Evolutionary conservation across 345 rosid species (phyloP).

Genomic region (Fremontodendron californicum): DNA sequence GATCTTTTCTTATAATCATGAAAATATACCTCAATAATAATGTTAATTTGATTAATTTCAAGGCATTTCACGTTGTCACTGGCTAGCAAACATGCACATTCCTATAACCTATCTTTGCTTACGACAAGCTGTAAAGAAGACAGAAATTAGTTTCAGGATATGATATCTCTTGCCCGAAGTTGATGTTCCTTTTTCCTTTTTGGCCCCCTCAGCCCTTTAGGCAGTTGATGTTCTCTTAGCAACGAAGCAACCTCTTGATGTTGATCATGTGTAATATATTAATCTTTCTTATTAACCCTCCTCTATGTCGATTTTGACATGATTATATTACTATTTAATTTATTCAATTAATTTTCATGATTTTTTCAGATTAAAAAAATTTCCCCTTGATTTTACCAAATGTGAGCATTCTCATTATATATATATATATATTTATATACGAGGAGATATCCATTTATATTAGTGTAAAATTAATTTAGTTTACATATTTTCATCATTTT

Average conservation of each 20-base stretch:
- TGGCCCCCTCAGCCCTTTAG: not conserved
- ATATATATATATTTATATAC: no score
- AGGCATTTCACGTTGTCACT: not conserved
- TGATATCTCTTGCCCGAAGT: not conserved
- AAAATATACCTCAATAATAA: not conserved
- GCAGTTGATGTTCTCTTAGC: constrained; percentile 1
- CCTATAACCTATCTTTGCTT: not conserved
- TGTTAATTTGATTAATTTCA: not conserved
- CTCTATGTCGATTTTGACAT: not conserved
- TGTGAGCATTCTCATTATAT: no score
- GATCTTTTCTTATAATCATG: not conserved
- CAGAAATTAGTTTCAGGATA: not conserved
- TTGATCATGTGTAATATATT: not conserved
- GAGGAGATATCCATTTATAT: no score
- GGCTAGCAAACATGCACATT: constrained; percentile 8
- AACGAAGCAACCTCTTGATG: constrained; percentile 6
- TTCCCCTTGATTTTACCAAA: no score
- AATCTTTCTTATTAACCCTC: not conserved
- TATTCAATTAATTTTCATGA: no score
- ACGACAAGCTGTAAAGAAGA: constrained; percentile 15
- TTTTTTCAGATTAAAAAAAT: no score
- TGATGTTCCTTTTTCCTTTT: not conserved
- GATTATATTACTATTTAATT: no score
- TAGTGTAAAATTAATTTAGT: no score
- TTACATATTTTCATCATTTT: no score